These are phyloP conservation scores for Ascochyta lentis DNA, from an alignment of 2,329 filamentous ascomycete species.

Conservation along the genomic window DNA sequence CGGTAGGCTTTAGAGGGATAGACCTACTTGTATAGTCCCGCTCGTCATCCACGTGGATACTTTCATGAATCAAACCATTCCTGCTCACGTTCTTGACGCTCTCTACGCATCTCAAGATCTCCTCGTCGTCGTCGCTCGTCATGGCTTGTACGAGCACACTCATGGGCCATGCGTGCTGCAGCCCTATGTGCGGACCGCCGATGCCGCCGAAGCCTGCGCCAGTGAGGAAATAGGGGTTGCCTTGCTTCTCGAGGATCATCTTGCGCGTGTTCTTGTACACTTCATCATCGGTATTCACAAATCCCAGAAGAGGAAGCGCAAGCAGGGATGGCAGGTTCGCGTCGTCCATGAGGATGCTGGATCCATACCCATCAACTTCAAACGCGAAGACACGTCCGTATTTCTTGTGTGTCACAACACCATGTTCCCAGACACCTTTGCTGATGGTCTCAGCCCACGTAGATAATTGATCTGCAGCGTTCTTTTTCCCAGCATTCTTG, in stretches of 20 bases:
- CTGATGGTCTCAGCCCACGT: conserved; percentile 70
- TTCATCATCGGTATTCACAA: conserved; percentile 67
- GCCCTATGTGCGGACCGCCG: conserved; percentile 81
- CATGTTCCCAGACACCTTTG: conserved; percentile 83
- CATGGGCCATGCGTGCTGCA: conserved; percentile 97
- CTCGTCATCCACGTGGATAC: conserved; percentile 78
- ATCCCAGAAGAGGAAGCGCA: conserved; percentile 79
- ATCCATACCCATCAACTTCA: conserved; percentile 87
- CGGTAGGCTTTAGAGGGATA: neutral
- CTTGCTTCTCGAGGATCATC: conserved; percentile 75
- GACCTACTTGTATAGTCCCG: conserved; percentile 75
- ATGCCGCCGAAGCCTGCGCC: conserved; percentile 84
- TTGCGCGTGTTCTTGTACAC: conserved; percentile 88
- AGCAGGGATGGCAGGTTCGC: conserved; percentile 85
- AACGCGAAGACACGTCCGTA: conserved; percentile 84
- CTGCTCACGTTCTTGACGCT: conserved; percentile 77
- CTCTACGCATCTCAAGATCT: conserved; percentile 77
- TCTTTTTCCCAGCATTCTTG: conserved; percentile 62
- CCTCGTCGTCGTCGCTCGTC: conserved; percentile 81
- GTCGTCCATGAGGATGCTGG: conserved; percentile 84
- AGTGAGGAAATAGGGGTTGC: conserved; percentile 88
- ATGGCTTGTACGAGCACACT: conserved; percentile 89
- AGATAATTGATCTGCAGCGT: conserved; percentile 57
- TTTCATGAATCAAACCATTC: conserved; percentile 89
- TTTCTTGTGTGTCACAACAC: conserved; percentile 75